These are phyloP conservation scores for Colletotrichum falcatum DNA, from an alignment of 2,329 filamentous ascomycete genomes.

Conservation along the genomic window DNA sequence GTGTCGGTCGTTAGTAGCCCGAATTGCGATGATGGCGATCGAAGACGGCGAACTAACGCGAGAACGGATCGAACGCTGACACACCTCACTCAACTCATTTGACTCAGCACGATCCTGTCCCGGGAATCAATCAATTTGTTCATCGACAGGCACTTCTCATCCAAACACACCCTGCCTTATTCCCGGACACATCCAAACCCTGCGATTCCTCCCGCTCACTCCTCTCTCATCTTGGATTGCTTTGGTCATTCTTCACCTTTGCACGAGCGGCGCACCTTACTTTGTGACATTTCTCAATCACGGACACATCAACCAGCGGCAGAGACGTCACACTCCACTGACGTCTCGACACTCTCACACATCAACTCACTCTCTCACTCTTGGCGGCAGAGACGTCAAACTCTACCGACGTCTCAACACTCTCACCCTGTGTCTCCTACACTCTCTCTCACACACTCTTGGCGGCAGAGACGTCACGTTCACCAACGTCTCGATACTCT, in stretches of 20 bases:
- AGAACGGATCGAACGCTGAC: neutral
- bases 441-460: too few species aligned
- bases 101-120: neutral
- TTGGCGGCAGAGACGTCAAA: too few species aligned
- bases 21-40: neutral
- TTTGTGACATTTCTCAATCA: neutral
- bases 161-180: neutral
- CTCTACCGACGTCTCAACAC: too few species aligned
- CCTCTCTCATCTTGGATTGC: neutral
- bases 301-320: neutral
- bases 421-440: too few species aligned
- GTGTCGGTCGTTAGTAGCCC: conserved; percentile 2
- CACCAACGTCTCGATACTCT: too few species aligned
- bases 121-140: neutral
- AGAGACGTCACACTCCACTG: neutral
- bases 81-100: neutral
- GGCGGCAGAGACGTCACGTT: too few species aligned
- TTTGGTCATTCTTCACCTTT: neutral
- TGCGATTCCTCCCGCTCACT: neutral
- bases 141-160: neutral
- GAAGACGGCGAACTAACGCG: neutral
- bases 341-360: too few species aligned
- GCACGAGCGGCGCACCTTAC: neutral
- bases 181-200: neutral
- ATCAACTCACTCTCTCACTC: too few species aligned